Evolutionary conservation across 768 basidiomycete genomes (phyloP).

Genomic region (Hygrocybe punicea): DNA sequence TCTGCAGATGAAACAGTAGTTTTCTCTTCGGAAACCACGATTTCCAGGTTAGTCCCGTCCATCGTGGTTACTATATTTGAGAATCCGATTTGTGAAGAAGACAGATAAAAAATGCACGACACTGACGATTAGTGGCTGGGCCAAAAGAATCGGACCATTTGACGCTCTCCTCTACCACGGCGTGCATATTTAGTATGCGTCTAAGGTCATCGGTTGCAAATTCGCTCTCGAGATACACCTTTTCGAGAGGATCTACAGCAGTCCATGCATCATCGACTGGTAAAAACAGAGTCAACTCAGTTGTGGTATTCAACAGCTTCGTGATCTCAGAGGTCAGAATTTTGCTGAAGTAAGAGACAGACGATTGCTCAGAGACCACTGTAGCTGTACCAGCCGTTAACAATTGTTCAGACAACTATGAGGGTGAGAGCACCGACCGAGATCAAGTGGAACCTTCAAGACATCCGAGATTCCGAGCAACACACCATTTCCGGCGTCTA

Average conservation of each 20-base stretch:
- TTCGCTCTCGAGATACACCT: slow-evolving; percentile 82
- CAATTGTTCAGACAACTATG: neutral
- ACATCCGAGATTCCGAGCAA: slow-evolving; percentile 73
- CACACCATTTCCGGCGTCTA: slow-evolving; percentile 69
- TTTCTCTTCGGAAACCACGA: slow-evolving; percentile 52
- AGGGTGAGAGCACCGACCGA: slow-evolving; percentile 56
- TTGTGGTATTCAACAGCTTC: slow-evolving; percentile 56
- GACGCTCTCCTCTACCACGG: slow-evolving; percentile 57
- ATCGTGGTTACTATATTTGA: slow-evolving; percentile 60
- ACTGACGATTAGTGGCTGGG: slow-evolving; percentile 52
- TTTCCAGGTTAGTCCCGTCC: slow-evolving; percentile 62
- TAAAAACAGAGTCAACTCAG: slow-evolving; percentile 83
- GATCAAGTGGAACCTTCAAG: slow-evolving; percentile 66
- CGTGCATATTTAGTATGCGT: slow-evolving; percentile 76
- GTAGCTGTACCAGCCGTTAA: slow-evolving; percentile 43
- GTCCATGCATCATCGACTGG: slow-evolving; percentile 85
- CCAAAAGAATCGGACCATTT: slow-evolving; percentile 65
- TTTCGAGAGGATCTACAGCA: slow-evolving; percentile 70
- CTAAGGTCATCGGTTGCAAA: slow-evolving; percentile 78
- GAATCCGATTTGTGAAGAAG: slow-evolving; percentile 10
- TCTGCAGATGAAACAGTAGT: slow-evolving; percentile 55
- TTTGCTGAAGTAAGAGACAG: slow-evolving; percentile 69
- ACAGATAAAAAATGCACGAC: neutral
- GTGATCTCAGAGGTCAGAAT: slow-evolving; percentile 63
- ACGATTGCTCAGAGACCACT: slow-evolving; percentile 54